Evolutionary conservation across 2,329 filamentous ascomycete genomes (phyloP).

Genomic region (Epichloe uncinata): DNA sequence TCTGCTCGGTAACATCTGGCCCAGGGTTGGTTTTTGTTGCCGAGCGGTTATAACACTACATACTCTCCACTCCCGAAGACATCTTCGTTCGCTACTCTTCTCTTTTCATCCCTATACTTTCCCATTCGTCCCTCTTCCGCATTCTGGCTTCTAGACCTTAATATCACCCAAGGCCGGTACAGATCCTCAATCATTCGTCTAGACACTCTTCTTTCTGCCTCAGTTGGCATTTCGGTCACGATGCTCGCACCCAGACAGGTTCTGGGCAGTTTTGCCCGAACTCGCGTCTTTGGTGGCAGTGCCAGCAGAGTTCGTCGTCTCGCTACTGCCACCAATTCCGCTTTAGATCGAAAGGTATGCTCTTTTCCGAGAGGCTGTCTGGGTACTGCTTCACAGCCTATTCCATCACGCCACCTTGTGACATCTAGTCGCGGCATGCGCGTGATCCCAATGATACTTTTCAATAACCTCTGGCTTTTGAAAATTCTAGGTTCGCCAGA

Average conservation of each 20-base stretch:
- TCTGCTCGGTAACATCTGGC: conserved; percentile 10
- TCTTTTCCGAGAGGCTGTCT: neutral
- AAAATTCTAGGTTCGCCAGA: conserved; percentile 63
- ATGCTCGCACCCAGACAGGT: conserved; percentile 63
- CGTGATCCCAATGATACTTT: neutral
- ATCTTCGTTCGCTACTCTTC: conserved; percentile 6
- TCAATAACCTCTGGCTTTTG: neutral
- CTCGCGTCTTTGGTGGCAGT: conserved; percentile 39
- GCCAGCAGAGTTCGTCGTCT: conserved; percentile 56
- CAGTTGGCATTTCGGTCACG: conserved; percentile 25
- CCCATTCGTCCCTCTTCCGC: conserved; percentile 3
- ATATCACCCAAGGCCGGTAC: conserved; percentile 11
- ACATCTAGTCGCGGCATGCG: neutral
- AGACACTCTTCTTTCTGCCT: conserved; percentile 16
- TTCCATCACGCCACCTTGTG: neutral
- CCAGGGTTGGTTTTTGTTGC: conserved; percentile 5
- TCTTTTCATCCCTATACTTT: conserved; percentile 10
- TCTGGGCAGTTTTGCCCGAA: conserved; percentile 50
- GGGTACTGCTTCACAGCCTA: neutral
- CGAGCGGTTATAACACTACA: conserved; percentile 12
- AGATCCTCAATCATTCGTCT: conserved; percentile 9
- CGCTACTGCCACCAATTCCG: conserved; percentile 74
- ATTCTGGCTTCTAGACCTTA: conserved; percentile 5
- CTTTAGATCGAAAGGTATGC: conserved; percentile 76
- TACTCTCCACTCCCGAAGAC: conserved; percentile 12